Evolutionary conservation across 805 yeast genomes (phyloP), one percentile per base, ranked within the genome.

Genomic region (Candida coquimbonensis): DNA sequence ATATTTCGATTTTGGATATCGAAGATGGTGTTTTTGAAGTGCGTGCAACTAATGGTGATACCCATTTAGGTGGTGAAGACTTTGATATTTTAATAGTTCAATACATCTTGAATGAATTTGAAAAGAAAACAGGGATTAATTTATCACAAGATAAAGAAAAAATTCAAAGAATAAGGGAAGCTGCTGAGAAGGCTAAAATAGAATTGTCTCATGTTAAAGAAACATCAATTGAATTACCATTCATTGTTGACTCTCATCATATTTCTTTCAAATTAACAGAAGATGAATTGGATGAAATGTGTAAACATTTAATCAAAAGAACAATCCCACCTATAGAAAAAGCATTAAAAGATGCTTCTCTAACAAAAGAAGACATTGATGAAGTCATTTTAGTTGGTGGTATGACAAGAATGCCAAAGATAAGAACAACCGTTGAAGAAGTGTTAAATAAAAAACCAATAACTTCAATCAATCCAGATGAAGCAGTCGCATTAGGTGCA

Each of bases 401-500:
- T 52, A 86, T 86, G 95, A 85, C 95, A 5, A 71, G 95, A 64
- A 86, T 86, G 95, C 95, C 95, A 45, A 81, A 79, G 64, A 78
- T 86, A 49, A 69, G 88, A 49, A 72, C 72, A 35, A 70, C 80
- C 8, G 91, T 86, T 19, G 74, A 71, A 50, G 68, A 69, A 9
- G 52, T 81, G 14, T 84, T 86, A 60, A 72, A 74, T 32, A 81
- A 75, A 59, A 70, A 74, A 49, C 90, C 91, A 36, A 82, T 81
- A 44, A 79, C 83, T 38, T 75, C 78, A 17, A 87, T 86, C 12
- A 86, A 86, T 61, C 95, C 95, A n/a, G 95, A 86, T 63, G 95
- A 86, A 65, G 90, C 93, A n/a, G 95, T 86, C 42, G 93, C 95
- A 39, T 67, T 86, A 53, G 95, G 95, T 59, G 95, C 95, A 31